A percentile compares a stretch with the other conserved stretches of the same genome.
Conservation (phyloP, 2,329 filamentous ascomycete genomes). For the Talaromyces pinophilus region DNA sequence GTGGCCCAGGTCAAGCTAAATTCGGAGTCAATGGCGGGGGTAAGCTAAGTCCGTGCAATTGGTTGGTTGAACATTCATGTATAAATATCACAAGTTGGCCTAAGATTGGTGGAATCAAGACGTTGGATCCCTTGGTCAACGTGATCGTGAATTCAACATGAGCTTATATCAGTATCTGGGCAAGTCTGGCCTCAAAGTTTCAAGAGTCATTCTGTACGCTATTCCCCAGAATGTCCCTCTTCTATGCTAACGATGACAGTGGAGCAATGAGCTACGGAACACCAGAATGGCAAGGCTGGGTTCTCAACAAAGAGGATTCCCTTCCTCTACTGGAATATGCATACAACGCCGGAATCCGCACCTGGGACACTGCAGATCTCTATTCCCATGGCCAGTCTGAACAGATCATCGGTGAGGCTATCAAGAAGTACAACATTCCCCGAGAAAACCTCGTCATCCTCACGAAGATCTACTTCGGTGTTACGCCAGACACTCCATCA, state of each 20-base stretch:
- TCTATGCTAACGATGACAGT: not conserved
- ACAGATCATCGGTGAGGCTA: not conserved
- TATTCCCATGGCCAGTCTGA: not conserved
- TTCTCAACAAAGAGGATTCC: not conserved
- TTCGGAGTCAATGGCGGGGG: not conserved
- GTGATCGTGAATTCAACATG: not conserved
- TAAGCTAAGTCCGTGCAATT: not conserved
- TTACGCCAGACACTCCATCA: not conserved
- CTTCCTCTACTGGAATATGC: not conserved
- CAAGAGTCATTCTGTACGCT: conserved; percentile 1
- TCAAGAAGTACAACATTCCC: not conserved
- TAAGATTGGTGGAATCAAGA: not conserved
- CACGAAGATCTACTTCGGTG: conserved; percentile 26
- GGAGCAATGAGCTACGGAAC: not conserved
- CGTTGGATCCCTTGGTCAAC: not conserved
- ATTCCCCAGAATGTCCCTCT: not conserved
- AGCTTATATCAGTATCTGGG: not conserved
- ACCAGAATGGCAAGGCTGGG: not conserved
- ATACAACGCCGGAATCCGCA: not conserved
- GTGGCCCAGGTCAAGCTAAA: not conserved
- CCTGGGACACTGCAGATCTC: not conserved
- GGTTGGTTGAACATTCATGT: not conserved
- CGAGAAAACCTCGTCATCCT: not conserved
- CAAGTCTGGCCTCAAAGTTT: not conserved
- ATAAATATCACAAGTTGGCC: not conserved